phyloP scores from a whole-genome alignment of 805 yeast genomes.

The Ogataea nonfermentans region DNA sequence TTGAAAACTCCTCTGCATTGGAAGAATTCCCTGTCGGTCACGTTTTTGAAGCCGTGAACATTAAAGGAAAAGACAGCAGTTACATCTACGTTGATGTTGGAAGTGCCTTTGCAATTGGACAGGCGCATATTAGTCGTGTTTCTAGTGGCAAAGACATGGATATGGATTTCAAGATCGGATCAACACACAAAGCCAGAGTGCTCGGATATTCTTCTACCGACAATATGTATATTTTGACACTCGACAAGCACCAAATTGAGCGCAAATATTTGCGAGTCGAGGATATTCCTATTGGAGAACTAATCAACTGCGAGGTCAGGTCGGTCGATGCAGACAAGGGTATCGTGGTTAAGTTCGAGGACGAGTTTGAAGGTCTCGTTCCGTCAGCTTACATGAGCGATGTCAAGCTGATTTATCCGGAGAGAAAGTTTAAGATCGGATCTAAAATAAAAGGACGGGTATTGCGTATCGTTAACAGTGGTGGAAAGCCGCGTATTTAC shows the following conservation, averaged over 20 bases:
- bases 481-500: slow-evolving; percentile 47
- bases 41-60: slow-evolving; percentile 53
- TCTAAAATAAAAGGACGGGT: slow-evolving; percentile 76
- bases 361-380: slow-evolving; percentile 71
- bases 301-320: slow-evolving; percentile 53
- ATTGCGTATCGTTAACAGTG: slow-evolving; percentile 44
- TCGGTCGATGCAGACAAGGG: slow-evolving; percentile 64
- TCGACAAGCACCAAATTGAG: slow-evolving; percentile 62
- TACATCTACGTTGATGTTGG: slow-evolving; percentile 61
- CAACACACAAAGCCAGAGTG: slow-evolving; percentile 75
- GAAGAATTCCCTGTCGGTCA: slow-evolving; percentile 83
- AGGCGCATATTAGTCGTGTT: slow-evolving; percentile 74
- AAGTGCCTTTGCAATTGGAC: slow-evolving; percentile 54
- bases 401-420: slow-evolving; percentile 80
- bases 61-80: slow-evolving; percentile 57
- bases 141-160: slow-evolving; percentile 46
- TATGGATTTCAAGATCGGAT: slow-evolving; percentile 56
- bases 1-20: slow-evolving; percentile 39
- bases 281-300: slow-evolving; percentile 77
- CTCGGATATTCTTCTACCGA: slow-evolving; percentile 68
- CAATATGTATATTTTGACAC: slow-evolving; percentile 60
- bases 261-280: slow-evolving; percentile 63
- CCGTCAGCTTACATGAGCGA: slow-evolving; percentile 80
- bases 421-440: slow-evolving; percentile 86
- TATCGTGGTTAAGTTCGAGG: slow-evolving; percentile 61